Conservation (phyloP, 768 basidiomycete genomes). For the Tulasnella sp. region DNA sequence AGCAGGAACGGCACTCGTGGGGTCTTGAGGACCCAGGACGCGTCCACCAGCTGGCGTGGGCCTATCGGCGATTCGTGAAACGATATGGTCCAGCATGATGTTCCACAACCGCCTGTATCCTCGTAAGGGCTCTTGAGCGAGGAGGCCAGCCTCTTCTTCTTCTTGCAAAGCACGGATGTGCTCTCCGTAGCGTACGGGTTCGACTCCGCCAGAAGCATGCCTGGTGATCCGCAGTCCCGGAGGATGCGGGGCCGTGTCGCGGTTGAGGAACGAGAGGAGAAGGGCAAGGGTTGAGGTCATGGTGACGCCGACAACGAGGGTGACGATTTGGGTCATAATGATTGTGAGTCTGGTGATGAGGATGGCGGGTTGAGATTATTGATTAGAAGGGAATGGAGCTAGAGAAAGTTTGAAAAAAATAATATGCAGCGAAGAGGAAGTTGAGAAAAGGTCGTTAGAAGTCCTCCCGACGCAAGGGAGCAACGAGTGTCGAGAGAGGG, state of each 20-base stretch:
- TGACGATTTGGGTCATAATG: not conserved
- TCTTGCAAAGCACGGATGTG: not conserved
- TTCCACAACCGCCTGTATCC: not conserved
- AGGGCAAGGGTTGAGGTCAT: not conserved
- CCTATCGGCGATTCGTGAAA: not conserved
- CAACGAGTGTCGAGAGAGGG: no score
- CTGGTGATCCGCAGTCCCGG: not conserved
- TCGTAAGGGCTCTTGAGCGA: not conserved
- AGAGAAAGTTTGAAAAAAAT: not conserved
- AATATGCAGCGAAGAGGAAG: no score
- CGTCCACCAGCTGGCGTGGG: not conserved
- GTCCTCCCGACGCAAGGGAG: no score
- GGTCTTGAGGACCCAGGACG: not conserved
- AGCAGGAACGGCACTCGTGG: not conserved
- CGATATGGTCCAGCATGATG: not conserved
- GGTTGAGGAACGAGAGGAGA: not conserved
- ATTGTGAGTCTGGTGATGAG: not conserved
- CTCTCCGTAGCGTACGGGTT: not conserved
- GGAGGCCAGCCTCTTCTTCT: not conserved
- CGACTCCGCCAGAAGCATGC: not conserved
- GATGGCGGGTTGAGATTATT: not conserved
- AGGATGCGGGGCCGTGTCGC: not conserved
- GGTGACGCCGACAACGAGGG: not conserved
- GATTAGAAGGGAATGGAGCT: not conserved
- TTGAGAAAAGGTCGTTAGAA: no score